Evolutionary conservation across 768 basidiomycete genomes (phyloP).

Genomic region (Solioccasus polychromus): DNA sequence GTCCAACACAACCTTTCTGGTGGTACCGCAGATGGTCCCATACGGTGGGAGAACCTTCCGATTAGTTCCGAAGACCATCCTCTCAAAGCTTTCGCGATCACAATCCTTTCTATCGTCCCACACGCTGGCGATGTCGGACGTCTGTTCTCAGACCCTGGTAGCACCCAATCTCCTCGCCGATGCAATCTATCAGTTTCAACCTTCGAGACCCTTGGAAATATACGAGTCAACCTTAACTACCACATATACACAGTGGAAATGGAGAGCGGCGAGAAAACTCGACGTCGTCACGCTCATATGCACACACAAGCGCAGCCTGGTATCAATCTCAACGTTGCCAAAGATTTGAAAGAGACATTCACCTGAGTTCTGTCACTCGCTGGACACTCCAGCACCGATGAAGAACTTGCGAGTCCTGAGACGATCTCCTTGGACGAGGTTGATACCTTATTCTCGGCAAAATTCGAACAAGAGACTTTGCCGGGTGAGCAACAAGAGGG

Average conservation of each 20-base stretch:
- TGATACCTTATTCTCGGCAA: no score
- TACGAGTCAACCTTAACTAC: background rate
- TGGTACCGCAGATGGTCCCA: no score
- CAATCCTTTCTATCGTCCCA: background rate
- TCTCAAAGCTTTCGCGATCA: background rate
- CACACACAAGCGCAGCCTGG: no score
- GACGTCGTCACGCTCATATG: no score
- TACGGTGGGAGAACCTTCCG: background rate
- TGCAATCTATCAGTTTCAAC: background rate
- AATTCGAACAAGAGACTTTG: no score
- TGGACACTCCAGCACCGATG: background rate
- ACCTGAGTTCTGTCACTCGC: no score
- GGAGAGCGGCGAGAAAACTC: background rate
- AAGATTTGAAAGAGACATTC: background rate
- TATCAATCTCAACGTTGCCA: background rate
- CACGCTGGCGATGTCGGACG: background rate
- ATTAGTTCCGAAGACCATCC: background rate
- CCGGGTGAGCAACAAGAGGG: no score
- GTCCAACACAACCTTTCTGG: no score
- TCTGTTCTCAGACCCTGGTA: background rate
- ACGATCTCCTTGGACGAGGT: background rate
- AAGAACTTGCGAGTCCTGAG: background rate
- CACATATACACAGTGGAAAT: background rate
- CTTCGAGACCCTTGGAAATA: no score
- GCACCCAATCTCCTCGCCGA: background rate